These are phyloP conservation scores for Phytophthora cajani DNA, from an alignment of 352 stramenopile species.

Conservation along the genomic window DNA sequence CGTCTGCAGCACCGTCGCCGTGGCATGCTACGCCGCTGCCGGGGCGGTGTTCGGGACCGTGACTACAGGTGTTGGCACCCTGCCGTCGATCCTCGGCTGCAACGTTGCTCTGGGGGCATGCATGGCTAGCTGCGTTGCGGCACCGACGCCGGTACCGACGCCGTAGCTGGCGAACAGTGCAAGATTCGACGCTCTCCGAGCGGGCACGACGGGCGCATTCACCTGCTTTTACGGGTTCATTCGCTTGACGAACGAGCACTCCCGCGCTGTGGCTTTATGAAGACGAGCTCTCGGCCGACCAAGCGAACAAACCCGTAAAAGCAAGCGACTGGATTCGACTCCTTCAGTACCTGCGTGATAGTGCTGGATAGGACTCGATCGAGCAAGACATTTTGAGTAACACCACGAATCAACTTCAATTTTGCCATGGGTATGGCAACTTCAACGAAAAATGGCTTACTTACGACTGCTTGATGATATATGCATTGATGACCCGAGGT, in stretches of 20 bases:
- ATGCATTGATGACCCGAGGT: too few species aligned
- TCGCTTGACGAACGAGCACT: slow-evolving; percentile 13
- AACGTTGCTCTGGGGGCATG: slow-evolving; percentile 41
- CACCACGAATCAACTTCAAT: neutral
- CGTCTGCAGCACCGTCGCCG: slow-evolving; percentile 46
- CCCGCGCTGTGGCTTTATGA: neutral
- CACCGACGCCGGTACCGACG: too few species aligned
- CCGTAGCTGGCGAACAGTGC: slow-evolving; percentile 14
- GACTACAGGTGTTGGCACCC: slow-evolving; percentile 5
- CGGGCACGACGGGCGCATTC: neutral
- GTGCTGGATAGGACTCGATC: neutral
- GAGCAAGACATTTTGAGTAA: neutral
- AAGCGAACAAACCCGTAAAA: slow-evolving; percentile 13
- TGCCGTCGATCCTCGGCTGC: slow-evolving; percentile 25
- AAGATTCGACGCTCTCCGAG: neutral
- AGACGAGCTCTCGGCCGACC: slow-evolving; percentile 1
- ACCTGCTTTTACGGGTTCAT: slow-evolving; percentile 14
- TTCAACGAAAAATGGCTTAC: too few species aligned
- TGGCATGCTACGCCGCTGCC: slow-evolving; percentile 43
- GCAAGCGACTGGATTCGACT: neutral
- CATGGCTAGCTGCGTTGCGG: slow-evolving; percentile 52
- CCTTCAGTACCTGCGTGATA: neutral
- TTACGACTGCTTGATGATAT: too few species aligned
- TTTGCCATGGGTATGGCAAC: neutral
- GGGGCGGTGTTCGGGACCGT: slow-evolving; percentile 50